Evolutionary conservation across 129 eudicot species (phyloP), one percentile per base, ranked within the genome.

Genomic region (Oenanthe sinensis): DNA sequence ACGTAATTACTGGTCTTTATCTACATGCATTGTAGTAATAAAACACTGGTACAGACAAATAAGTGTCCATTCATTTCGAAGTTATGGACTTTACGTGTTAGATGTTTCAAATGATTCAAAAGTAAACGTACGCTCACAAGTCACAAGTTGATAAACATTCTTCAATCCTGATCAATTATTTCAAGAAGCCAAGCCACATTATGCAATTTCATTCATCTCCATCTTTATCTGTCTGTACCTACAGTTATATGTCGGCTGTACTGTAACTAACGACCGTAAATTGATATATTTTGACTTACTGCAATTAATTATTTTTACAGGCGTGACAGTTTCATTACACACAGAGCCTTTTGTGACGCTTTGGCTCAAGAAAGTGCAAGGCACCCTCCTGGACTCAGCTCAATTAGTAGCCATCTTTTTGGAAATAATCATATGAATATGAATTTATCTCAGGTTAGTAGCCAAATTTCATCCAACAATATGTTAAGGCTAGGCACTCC

Each of bases 301-400:
- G 33, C 1, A 3, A 58, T 58, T 58, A 58, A 22, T n/a, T n/a
- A 19, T 52, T 54, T 54, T 43, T 43, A 9, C 17, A 83, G 86
- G 86, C 75, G 86, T 7, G 86, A 83, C 37, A 83, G 86, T 50
- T 83, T 83, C 78, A 83, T 83, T 8, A 83, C 86, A 3, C 86
- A 83, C 73, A 42, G 86, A 75, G 86, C 86, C 52, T 83, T 83
- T 43, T 83, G 86, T 28, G 86, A 83, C 72, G 86, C 86, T 19
- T 72, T 86, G 28, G 86, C 89, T 44, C 89, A 86, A 74, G 89
- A 86, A 75, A 86, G 71, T n/a, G 89, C 84, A 40, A 80, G 84
- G 80, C 86, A 80, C 75, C 89, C 89, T 5, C 54, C 89, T 19
- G 50, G 80, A 58, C 81, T 86, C 15, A 75, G 79, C 30, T 26